A percentile compares a stretch with the other conserved stretches of the same genome.
Conservation (phyloP, 1,284 basidiomycete genomes). For the Fomitopsis palustris region DNA sequence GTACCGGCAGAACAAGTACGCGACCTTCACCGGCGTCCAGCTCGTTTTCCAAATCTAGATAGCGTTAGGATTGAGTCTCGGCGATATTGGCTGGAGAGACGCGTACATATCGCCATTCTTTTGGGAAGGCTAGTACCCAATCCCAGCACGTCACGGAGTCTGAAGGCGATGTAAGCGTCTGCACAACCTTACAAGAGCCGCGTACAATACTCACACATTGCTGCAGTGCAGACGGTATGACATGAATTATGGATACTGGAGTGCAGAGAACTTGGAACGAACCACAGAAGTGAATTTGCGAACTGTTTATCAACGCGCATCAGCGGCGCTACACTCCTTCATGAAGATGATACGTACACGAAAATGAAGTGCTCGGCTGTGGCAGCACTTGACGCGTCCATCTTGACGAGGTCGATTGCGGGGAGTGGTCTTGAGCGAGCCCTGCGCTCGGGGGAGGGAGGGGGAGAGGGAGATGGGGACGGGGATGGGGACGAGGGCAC, state of each 20-base stretch:
- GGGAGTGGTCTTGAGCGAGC: background rate
- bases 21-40: slow-evolving; percentile 77
- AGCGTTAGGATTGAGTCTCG: slow-evolving; percentile 7
- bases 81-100: background rate
- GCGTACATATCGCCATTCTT: slow-evolving; percentile 72
- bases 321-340: slow-evolving; percentile 9
- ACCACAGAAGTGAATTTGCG: slow-evolving; percentile 82
- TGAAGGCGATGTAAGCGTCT: slow-evolving; percentile 30
- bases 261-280: slow-evolving; percentile 31
- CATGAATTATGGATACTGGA: slow-evolving; percentile 13
- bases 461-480: slow-evolving; percentile 2
- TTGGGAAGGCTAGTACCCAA: slow-evolving; percentile 70
- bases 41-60: slow-evolving; percentile 71
- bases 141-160: slow-evolving; percentile 80
- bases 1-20: slow-evolving; percentile 78
- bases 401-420: slow-evolving; percentile 15
- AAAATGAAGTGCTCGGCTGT: slow-evolving; percentile 49
- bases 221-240: slow-evolving; percentile 31
- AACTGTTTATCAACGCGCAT: slow-evolving; percentile 32
- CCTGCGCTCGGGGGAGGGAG: background rate
- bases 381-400: slow-evolving; percentile 35
- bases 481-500: slow-evolving; percentile 1
- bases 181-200: slow-evolving; percentile 12
- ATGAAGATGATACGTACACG: slow-evolving; percentile 36
- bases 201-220: slow-evolving; percentile 60